Percentiles rank a stretch among this genome's conserved stretches.
Conservation (phyloP, 352 stramenopile species). For the Peronospora destructor region DNA sequence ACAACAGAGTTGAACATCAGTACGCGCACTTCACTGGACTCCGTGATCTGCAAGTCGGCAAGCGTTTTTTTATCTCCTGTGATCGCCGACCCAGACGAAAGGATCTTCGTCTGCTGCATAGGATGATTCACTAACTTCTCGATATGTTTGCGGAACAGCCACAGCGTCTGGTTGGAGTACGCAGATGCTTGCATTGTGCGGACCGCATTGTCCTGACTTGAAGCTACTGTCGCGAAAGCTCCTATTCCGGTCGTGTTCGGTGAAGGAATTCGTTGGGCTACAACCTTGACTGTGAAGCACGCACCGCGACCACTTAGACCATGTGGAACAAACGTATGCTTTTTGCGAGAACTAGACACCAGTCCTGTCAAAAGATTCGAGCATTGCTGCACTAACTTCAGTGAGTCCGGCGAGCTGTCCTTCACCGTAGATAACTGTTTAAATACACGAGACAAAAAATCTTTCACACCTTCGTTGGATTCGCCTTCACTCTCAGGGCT, state of each 20-base stretch:
- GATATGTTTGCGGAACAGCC: constrained; percentile 63
- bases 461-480: constrained; percentile 42
- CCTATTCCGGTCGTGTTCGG: constrained; percentile 27
- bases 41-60: constrained; percentile 66
- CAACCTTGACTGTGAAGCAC: constrained; percentile 74
- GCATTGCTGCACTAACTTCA: constrained; percentile 75
- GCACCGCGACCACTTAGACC: constrained; percentile 61
- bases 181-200: constrained; percentile 50
- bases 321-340: constrained; percentile 52
- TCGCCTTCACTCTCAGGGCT: constrained; percentile 7
- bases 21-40: constrained; percentile 68
- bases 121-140: constrained; percentile 66
- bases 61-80: constrained; percentile 78
- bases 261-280: constrained; percentile 69
- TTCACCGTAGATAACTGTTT: constrained; percentile 49
- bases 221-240: constrained; percentile 13
- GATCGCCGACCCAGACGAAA: constrained; percentile 57
- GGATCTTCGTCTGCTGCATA: constrained; percentile 76
- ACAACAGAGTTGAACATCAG: constrained; percentile 82
- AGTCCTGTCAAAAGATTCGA: constrained; percentile 65
- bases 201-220: constrained; percentile 44
- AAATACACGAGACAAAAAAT: constrained; percentile 81
- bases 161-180: constrained; percentile 76
- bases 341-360: constrained; percentile 44
- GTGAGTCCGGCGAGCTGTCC: constrained; percentile 39